Base-by-base conservation (phyloP, 768 basidiomycete species). In the Tulasnella sp. region DNA sequence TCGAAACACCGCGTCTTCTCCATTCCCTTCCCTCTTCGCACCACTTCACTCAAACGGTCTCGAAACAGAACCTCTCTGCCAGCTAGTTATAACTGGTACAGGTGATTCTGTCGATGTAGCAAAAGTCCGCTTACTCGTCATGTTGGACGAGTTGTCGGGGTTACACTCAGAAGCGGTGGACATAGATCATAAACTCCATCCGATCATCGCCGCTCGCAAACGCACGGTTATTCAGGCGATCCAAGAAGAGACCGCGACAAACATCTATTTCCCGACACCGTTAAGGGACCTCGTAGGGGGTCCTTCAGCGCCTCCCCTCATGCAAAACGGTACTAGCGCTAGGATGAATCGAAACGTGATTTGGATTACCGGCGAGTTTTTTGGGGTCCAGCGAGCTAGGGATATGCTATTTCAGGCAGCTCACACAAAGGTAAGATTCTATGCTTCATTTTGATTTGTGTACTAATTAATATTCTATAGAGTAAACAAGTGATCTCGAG, bases 361-460 rank as follows among this genome's bases (percentile, higher is more conserved):
- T 55, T 99, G 87, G 83, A 91, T 99, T 59, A 96, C 93, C 0
- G 93, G 93, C 35, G 93, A 96, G 65, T 95, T 93, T 63, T 93
- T 96, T 57, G 87, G 87, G 15, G 92, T 96, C 9, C 88, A 93
- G 63, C 70, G 93, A 45, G 93, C 93, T 9, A 74, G 87, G 57
- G 93, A 96, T 62, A 96, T 95, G 92, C 68, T 99, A 8, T 82
- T 80, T 65, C 84, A 92, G 63, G 72, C 89, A 16, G 86, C 91
- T 5, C 69, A 81, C 51, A 81, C 75, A 61, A 96, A 96, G 77
- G 91, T 87, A 54, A 45, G 3, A 37, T 52, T 47, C 5, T 5
- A 20, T 20, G 27, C 7, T 4, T 32, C 34, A 12, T 45, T 44
- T 37, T 37, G 12, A 15, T 19, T 43, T 15, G n/a, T 15, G 41